Percentiles rank a stretch among this genome's conserved stretches.
These are phyloP conservation scores for Apium graveolens DNA, from an alignment of 129 eudicot genomes.

Conservation along the genomic window DNA sequence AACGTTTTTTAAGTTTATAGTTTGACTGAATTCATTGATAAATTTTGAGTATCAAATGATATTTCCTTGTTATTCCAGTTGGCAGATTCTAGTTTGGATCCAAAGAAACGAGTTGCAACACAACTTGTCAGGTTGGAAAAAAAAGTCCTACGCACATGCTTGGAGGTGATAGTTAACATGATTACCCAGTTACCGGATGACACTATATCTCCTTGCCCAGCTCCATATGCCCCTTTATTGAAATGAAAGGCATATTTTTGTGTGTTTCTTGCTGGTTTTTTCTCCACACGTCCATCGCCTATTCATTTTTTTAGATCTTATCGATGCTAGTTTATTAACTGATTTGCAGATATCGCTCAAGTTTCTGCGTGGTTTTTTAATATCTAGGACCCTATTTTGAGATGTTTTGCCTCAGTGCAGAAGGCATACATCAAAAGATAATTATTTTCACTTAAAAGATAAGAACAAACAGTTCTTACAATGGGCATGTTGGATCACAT, in stretches of 20 bases:
- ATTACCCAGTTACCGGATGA: constrained; percentile 71
- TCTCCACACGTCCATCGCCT: neutral
- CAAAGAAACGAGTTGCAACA: constrained; percentile 89
- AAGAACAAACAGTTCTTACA: neutral
- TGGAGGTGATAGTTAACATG: constrained; percentile 61
- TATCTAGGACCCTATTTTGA: neutral
- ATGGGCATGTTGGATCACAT: neutral
- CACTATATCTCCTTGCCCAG: constrained; percentile 84
- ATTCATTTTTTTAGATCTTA: neutral
- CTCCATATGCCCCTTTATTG: constrained; percentile 75
- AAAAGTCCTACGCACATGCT: constrained; percentile 64
- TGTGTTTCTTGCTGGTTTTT: neutral
- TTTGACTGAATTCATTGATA: neutral
- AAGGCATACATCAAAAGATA: neutral
- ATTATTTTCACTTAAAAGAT: neutral
- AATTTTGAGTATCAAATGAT: constrained; percentile 9
- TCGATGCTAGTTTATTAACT: neutral
- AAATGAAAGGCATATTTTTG: constrained; percentile 34
- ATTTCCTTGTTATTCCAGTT: constrained; percentile 36
- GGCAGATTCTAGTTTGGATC: constrained; percentile 63
- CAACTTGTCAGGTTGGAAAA: constrained; percentile 81
- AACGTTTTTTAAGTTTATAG: neutral
- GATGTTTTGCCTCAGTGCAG: neutral
- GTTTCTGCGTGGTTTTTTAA: neutral
- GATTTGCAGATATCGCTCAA: neutral